Evolutionary conservation across 2,329 filamentous ascomycete species (phyloP).

Genomic region (Xylaria sp.): DNA sequence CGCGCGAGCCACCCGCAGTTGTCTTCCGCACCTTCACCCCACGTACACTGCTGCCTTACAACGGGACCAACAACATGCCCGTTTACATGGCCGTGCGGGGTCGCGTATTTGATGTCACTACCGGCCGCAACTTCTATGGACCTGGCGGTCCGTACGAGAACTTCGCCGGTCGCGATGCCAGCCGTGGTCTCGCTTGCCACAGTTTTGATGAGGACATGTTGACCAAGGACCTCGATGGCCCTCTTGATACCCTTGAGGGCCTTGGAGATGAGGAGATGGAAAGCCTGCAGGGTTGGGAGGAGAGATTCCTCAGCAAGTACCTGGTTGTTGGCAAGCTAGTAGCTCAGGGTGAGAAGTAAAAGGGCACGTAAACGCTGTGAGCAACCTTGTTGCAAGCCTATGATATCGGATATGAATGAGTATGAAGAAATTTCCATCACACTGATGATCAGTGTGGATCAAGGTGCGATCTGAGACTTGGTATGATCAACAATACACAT

Average conservation of each 20-base stretch:
- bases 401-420: neutral
- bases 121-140: constrained; percentile 93
- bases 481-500: neutral
- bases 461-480: neutral
- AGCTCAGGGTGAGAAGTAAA: constrained; percentile 49
- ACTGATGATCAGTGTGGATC: neutral
- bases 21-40: constrained; percentile 79
- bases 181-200: constrained; percentile 84
- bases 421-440: neutral
- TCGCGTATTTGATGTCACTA: constrained; percentile 87
- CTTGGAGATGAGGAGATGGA: constrained; percentile 81
- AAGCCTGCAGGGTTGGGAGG: constrained; percentile 89
- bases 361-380: neutral
- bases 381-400: neutral
- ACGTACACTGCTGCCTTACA: constrained; percentile 83
- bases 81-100: constrained; percentile 94
- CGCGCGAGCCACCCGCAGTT: constrained; percentile 64
- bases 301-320: constrained; percentile 93
- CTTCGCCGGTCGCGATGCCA: constrained; percentile 93
- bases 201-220: constrained; percentile 97
- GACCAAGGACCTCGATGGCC: constrained; percentile 87
- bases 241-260: constrained; percentile 79
- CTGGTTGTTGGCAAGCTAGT: constrained; percentile 91
- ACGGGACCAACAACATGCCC: constrained; percentile 76
- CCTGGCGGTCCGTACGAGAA: constrained; percentile 95